Evolutionary conservation across 2,329 filamentous ascomycete genomes (phyloP).

Genomic region (Ceratocystis colombiana): DNA sequence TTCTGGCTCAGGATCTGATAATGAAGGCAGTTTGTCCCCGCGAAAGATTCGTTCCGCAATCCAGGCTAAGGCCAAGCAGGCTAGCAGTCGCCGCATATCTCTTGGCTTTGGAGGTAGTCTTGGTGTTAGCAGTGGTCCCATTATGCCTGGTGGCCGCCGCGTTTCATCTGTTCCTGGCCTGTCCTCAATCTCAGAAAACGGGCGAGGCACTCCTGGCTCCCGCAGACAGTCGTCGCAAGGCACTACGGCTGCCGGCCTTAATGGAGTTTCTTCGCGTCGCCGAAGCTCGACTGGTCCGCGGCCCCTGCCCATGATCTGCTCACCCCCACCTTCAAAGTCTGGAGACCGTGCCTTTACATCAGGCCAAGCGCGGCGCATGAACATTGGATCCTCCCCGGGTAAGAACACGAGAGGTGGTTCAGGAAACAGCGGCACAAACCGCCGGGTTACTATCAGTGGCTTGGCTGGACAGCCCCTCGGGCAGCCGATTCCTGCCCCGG

Average conservation of each 20-base stretch:
- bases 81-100: slow-evolving; percentile 21
- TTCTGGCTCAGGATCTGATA: slow-evolving; percentile 25
- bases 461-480: slow-evolving; percentile 27
- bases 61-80: slow-evolving; percentile 20
- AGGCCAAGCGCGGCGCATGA: slow-evolving; percentile 50
- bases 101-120: slow-evolving; percentile 18
- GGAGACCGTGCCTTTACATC: slow-evolving; percentile 38
- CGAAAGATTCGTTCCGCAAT: slow-evolving; percentile 25
- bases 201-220: slow-evolving; percentile 30
- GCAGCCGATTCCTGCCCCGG: not conserved
- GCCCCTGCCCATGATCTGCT: slow-evolving; percentile 45
- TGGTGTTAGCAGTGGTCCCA: slow-evolving; percentile 6
- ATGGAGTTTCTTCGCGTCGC: slow-evolving; percentile 38
- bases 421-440: slow-evolving; percentile 28
- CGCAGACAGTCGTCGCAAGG: not conserved
- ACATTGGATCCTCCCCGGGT: slow-evolving; percentile 35
- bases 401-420: slow-evolving; percentile 34
- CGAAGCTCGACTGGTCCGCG: slow-evolving; percentile 43
- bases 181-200: slow-evolving; percentile 44
- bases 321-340: slow-evolving; percentile 35
- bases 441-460: slow-evolving; percentile 35
- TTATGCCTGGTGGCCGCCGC: slow-evolving; percentile 12
- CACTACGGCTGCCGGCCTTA: slow-evolving; percentile 13
- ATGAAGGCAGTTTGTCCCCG: slow-evolving; percentile 25
- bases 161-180: slow-evolving; percentile 35